Evolutionary conservation across 257 asterid genomes (phyloP).

Genomic region (Solanum okadae): DNA sequence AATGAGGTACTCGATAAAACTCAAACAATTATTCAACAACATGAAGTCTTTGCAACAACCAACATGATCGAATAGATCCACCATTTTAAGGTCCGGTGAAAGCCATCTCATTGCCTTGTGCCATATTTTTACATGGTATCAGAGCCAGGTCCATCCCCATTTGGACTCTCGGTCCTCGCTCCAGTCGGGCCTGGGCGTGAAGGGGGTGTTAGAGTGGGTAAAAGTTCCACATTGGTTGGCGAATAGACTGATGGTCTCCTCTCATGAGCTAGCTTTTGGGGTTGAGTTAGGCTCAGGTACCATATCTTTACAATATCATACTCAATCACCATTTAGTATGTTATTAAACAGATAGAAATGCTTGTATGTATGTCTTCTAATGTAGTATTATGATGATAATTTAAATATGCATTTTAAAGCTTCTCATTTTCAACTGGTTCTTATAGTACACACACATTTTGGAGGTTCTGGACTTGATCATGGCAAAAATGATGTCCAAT

Average conservation of each 20-base stretch:
- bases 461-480: not conserved
- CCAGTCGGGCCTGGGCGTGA: not conserved
- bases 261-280: not conserved
- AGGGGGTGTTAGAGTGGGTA: not conserved
- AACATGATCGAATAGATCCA: not conserved
- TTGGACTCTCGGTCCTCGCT: not conserved
- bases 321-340: not conserved
- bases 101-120: not conserved
- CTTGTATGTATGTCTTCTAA: no score
- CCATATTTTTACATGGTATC: not conserved
- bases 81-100: not conserved
- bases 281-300: not conserved
- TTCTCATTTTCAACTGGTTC: not conserved
- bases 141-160: not conserved
- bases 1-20: not conserved
- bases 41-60: not conserved
- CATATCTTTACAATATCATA: not conserved
- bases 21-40: not conserved
- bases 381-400: not conserved
- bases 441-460: not conserved
- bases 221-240: not conserved
- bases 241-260: not conserved
- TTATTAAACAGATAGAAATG: not conserved
- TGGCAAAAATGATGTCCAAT: not conserved
- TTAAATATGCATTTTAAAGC: not conserved